Evolutionary conservation across 2,329 filamentous ascomycete genomes (phyloP), one percentile per base, ranked within the genome.

Genomic region (Berkeleyomyces basicola): DNA sequence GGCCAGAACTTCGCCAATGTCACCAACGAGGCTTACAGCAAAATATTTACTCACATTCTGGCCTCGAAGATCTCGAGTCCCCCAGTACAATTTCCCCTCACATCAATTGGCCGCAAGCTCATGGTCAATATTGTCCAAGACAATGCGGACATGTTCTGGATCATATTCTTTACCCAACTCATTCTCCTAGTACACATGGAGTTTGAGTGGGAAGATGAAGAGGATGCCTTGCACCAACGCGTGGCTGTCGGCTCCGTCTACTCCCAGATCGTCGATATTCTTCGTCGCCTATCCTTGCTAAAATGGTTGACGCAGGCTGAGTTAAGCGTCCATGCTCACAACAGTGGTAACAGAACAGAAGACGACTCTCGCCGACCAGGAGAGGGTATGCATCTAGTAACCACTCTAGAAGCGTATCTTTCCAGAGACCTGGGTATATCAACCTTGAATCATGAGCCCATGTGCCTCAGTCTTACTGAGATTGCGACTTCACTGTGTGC

Each of bases 121-220:
- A 77, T 90, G 11, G 81, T 95, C 9, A 85, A 84, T 65, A 86
- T 89, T 5, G 83, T 88, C 0, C 87, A 92, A 69, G 90, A 97
- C 70, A 86, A 82, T 10, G 80, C 93, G 5, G 79, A 86, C 59
- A 74, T 88, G 40, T 86, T 87, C 65, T 85, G 84, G 74, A 82
- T 82, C 65, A 77, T 93, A 7, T 83, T 95, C 59, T 83, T 95
- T 66, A 90, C 92, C 69, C 82, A 97, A 64, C 76, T 97, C 2
- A 79, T 93, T 2, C 79, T 99, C 5, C 78, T 95, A 14, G 80
- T 93, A 7, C 90, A 96, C 71, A 86, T 97, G 79, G 87, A 93
- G 71, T 85, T 85, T 46, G 89, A 93, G 70, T 81, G 88, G 61
- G 87, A 91, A 64, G 82, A 84, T 67, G 83, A 86, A 49, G 84